Conservation (phyloP, 306 rosid genomes). For the Styphnolobium japonicum region DNA sequence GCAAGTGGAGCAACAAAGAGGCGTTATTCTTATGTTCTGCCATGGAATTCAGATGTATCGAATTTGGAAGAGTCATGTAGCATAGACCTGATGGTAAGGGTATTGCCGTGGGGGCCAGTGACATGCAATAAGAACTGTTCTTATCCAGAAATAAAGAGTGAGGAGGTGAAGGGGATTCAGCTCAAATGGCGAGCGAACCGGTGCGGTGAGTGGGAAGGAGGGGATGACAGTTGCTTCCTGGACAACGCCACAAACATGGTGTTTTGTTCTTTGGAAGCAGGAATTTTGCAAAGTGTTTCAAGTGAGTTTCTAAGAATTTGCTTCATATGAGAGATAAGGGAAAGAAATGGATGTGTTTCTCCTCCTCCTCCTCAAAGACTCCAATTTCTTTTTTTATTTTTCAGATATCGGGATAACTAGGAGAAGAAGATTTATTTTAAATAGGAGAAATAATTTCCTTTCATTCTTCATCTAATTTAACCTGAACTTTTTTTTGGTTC, state of each 20-base stretch:
- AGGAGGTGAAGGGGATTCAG: neutral
- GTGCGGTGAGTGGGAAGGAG: neutral
- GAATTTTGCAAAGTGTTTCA: neutral
- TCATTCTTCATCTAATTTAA: too few relatives aligned
- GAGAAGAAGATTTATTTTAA: too few relatives aligned
- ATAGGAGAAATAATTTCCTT: too few relatives aligned
- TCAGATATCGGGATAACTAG: too few relatives aligned
- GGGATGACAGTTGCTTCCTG: neutral
- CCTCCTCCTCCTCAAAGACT: too few relatives aligned
- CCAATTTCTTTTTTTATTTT: too few relatives aligned
- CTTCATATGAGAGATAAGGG: too few relatives aligned
- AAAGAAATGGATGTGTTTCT: too few relatives aligned
- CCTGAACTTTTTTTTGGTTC: too few relatives aligned
- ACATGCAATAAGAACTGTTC: neutral
- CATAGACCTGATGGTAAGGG: neutral
- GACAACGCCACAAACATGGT: neutral
- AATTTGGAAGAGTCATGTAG: neutral
- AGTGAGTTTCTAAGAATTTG: neutral
- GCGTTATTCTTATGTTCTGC: neutral
- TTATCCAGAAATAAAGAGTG: neutral
- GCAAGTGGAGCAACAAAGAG: neutral
- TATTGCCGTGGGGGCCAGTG: neutral
- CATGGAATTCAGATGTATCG: accelerated
- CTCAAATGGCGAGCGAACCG: neutral
- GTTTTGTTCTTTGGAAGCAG: neutral